Percentiles rank a stretch among this genome's conserved stretches.
These are phyloP conservation scores for Chalara sp. DNA, from an alignment of 2,329 filamentous ascomycete genomes.

Conservation along the genomic window DNA sequence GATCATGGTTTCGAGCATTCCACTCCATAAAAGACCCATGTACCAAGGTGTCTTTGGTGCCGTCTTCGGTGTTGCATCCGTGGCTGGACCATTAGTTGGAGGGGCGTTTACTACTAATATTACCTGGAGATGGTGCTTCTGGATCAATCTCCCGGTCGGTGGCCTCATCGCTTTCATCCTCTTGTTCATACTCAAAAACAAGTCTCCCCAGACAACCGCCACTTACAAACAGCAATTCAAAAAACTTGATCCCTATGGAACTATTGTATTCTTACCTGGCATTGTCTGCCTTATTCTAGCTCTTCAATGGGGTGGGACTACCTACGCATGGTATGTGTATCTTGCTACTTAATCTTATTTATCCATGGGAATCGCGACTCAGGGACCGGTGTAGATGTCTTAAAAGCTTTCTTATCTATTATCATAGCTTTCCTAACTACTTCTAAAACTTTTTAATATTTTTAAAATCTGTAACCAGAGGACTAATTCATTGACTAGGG, in stretches of 20 bases:
- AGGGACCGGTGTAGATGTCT: too few relatives aligned
- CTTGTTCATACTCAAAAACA: neutral
- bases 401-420: too few relatives aligned
- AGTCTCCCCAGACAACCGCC: neutral
- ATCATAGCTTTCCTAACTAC: too few relatives aligned
- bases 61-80: slow-evolving; percentile 41
- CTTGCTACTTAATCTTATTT: too few relatives aligned
- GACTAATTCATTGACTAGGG: too few relatives aligned
- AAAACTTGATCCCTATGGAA: slow-evolving; percentile 33
- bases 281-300: slow-evolving; percentile 32
- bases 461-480: too few relatives aligned
- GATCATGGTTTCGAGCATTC: slow-evolving; percentile 12
- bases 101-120: slow-evolving; percentile 30
- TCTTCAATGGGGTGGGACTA: slow-evolving; percentile 37
- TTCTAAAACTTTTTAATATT: too few relatives aligned
- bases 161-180: neutral
- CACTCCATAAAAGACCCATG: slow-evolving; percentile 10
- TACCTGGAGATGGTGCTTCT: slow-evolving; percentile 29
- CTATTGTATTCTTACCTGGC: slow-evolving; percentile 35
- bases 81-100: slow-evolving; percentile 25
- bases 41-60: slow-evolving; percentile 6
- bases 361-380: too few relatives aligned
- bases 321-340: slow-evolving; percentile 31
- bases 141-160: slow-evolving; percentile 5
- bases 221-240: slow-evolving; percentile 1